These are phyloP conservation scores for Lojkania enalia DNA, from an alignment of 2,329 filamentous ascomycete genomes.

Conservation along the genomic window DNA sequence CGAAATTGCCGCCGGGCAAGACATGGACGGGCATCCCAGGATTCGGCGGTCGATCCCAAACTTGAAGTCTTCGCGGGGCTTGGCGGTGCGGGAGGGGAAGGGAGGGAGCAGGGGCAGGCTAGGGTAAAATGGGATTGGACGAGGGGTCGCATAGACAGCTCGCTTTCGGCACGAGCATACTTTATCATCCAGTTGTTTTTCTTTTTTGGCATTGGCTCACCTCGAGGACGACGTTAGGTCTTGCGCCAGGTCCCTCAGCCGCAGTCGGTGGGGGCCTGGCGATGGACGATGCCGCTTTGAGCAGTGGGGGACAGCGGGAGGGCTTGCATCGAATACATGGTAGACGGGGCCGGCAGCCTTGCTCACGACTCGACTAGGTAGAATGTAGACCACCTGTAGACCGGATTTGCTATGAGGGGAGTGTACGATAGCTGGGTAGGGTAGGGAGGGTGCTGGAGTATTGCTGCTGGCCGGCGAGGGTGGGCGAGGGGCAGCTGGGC, in stretches of 20 bases:
- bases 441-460: neutral
- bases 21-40: constrained; percentile 42
- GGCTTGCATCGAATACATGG: no score
- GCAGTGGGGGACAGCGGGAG: constrained; percentile 18
- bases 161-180: constrained; percentile 24
- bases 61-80: constrained; percentile 21
- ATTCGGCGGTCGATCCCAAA: constrained; percentile 37
- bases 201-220: constrained; percentile 29
- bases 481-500: no score
- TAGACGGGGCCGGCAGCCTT: no score
- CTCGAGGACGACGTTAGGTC: constrained; percentile 20
- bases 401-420: neutral
- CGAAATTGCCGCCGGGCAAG: constrained; percentile 58
- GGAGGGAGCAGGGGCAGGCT: constrained; percentile 7
- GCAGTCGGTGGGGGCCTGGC: constrained; percentile 20
- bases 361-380: no score
- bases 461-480: neutral
- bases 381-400: constrained; percentile 5
- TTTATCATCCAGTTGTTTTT: constrained; percentile 33
- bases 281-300: constrained; percentile 12
- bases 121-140: constrained; percentile 38
- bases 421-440: constrained; percentile 10
- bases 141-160: constrained; percentile 21
- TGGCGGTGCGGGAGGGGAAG: constrained; percentile 22
- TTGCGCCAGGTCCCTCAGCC: constrained; percentile 18